Evolutionary conservation across 768 basidiomycete genomes (phyloP), one percentile per base, ranked within the genome.

Genomic region (Glaciozyma martinii): DNA sequence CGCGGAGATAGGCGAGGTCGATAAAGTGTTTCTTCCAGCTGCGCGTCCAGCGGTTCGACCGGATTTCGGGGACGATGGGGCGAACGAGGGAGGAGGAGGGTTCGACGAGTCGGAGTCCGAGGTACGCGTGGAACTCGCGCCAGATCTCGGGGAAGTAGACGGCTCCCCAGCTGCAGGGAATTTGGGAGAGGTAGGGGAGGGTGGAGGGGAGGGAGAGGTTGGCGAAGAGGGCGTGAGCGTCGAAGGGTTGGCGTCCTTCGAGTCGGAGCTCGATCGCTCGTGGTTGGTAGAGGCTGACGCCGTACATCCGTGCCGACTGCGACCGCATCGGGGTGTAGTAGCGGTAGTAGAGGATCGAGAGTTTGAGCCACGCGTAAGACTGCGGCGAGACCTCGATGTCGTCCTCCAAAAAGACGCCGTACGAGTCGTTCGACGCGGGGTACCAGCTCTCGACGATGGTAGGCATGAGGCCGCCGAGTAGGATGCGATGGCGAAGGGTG

Each of bases 21-120:
- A 90, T 90, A 75, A 90, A 89, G 76, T 86, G 90, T 66, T 85
- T 85, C 76, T 92, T 92, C 90, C 90, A 92, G 12, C 87, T 89
- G 57, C 81, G 81, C 19, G 81, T 80, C 90, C 90, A 92, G 40
- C 79, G 77, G 78, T 88, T 91, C 40, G 88, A 90, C 52, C 89
- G 85, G 29, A 89, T 83, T 30, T 82, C 77, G 0, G 87, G 88
- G 32, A 91, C 88, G 70, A 91, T 79, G 49, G 78, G 66, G 29
- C 7, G 74, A 66, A n/a, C n/a, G 52, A 78, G 68, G 27, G 73
- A 77, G 50, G 78, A 73, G 65, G 81, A 62, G 65, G 75, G 50
- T 61, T 83, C 82, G n/a, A 83, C 80, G n/a, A 90, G 81, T 32
- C 89, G 85, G n/a, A 81, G 73, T 46, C 82, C 71, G 67, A 91